Evolutionary conservation across 805 yeast genomes (phyloP).

Genomic region (Blastobotrys mokoenaii): DNA sequence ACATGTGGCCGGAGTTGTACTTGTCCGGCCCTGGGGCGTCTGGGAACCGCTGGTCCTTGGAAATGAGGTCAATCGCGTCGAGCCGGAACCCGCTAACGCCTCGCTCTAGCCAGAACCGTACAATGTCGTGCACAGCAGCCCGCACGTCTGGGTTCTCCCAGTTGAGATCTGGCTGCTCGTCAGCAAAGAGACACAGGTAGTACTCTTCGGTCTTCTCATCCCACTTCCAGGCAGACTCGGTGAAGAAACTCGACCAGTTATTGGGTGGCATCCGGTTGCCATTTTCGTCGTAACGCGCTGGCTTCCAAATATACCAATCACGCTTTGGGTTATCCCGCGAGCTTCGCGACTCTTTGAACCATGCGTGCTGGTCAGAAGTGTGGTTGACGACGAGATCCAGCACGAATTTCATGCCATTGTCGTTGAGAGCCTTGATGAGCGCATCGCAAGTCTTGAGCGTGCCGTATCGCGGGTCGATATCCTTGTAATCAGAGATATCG

Average conservation of each 20-base stretch:
- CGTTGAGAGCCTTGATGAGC: slow-evolving; percentile 40
- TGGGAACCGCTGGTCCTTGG: slow-evolving; percentile 38
- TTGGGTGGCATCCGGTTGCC: slow-evolving; percentile 49
- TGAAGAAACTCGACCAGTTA: slow-evolving; percentile 47
- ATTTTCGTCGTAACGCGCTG: slow-evolving; percentile 36
- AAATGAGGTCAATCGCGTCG: slow-evolving; percentile 46
- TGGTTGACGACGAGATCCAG: slow-evolving; percentile 54
- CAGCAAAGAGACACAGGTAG: slow-evolving; percentile 46
- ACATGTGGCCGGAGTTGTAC: slow-evolving; percentile 27
- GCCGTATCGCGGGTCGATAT: slow-evolving; percentile 45
- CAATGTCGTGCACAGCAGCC: slow-evolving; percentile 38
- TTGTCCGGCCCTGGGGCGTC: slow-evolving; percentile 43
- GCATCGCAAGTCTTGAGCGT: slow-evolving; percentile 44
- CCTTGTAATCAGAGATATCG: slow-evolving; percentile 48
- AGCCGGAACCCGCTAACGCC: slow-evolving; percentile 53
- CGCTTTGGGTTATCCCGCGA: slow-evolving; percentile 46
- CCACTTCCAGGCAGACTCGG: slow-evolving; percentile 44
- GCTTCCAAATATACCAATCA: slow-evolving; percentile 56
- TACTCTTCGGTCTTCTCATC: slow-evolving; percentile 48
- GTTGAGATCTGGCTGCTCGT: slow-evolving; percentile 50
- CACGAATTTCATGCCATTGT: slow-evolving; percentile 43
- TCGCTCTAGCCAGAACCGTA: slow-evolving; percentile 45
- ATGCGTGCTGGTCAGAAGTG: slow-evolving; percentile 45
- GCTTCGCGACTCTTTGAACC: slow-evolving; percentile 50
- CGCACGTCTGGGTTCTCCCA: slow-evolving; percentile 45